phyloP scores from a whole-genome alignment of 305 asterid species.

The Rubia tinctorum region DNA sequence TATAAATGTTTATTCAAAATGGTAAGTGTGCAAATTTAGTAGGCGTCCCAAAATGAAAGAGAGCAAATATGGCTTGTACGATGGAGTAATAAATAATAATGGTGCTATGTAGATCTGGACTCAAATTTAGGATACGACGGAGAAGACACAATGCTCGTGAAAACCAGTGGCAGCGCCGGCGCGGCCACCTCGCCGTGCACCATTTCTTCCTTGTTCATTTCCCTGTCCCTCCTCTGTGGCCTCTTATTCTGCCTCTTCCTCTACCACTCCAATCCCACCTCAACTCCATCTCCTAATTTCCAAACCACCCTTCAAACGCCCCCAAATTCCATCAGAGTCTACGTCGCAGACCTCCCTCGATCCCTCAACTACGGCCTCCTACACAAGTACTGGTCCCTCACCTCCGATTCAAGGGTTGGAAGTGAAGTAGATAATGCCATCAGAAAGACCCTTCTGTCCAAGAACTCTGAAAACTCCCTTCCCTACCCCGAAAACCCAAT shows the following conservation, averaged over 20 bases:
- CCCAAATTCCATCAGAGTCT: constrained; percentile 51
- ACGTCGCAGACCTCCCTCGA: constrained; percentile 71
- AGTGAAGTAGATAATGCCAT: constrained; percentile 79
- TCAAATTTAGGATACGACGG: background rate
- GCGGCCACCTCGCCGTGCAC: constrained; percentile 27
- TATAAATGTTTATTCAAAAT: too few species aligned
- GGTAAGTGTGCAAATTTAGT: too few species aligned
- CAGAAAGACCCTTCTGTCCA: constrained; percentile 40
- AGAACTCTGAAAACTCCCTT: constrained; percentile 28
- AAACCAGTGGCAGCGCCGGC: constrained; percentile 23
- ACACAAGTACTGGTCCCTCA: constrained; percentile 64
- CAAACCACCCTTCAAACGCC: constrained; percentile 25
- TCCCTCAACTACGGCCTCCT: constrained; percentile 89
- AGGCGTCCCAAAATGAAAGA: too few species aligned
- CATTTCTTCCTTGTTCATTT: constrained; percentile 35
- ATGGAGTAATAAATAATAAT: too few species aligned
- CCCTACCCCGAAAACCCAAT: constrained; percentile 84
- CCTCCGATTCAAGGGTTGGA: constrained; percentile 65
- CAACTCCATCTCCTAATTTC: constrained; percentile 26
- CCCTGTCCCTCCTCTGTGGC: constrained; percentile 32
- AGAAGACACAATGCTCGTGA: constrained; percentile 44
- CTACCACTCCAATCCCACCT: constrained; percentile 34
- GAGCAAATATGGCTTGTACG: too few species aligned
- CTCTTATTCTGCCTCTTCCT: constrained; percentile 53
- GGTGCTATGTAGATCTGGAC: background rate